Percentiles rank a stretch among this genome's conserved stretches.
phyloP scores from a whole-genome alignment of 2,329 filamentous ascomycete genomes.

The Metarhizium rileyi region DNA sequence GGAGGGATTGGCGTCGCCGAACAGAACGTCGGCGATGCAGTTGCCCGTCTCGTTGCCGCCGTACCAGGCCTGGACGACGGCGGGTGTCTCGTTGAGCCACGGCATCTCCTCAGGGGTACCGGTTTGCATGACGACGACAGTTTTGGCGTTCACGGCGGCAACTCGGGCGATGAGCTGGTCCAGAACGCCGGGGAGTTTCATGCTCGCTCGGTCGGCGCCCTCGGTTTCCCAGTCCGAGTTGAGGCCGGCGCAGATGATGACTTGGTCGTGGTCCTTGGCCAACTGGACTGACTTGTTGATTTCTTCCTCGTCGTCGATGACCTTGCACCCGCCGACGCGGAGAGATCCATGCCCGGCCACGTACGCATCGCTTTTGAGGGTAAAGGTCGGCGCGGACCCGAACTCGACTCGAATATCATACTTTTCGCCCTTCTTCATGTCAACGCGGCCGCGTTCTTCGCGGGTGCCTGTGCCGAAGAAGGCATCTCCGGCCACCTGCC shows the following conservation, averaged over 20 bases:
- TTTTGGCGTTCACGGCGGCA: slow-evolving; percentile 55
- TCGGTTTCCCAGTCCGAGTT: slow-evolving; percentile 78
- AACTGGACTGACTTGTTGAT: slow-evolving; percentile 57
- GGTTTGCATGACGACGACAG: slow-evolving; percentile 66
- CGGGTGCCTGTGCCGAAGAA: slow-evolving; percentile 57
- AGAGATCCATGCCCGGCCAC: slow-evolving; percentile 50
- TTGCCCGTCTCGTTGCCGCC: slow-evolving; percentile 82
- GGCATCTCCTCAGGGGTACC: slow-evolving; percentile 68
- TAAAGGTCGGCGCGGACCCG: slow-evolving; percentile 47
- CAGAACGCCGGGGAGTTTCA: slow-evolving; percentile 65
- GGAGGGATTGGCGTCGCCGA: slow-evolving; percentile 63
- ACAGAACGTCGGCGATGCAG: slow-evolving; percentile 67
- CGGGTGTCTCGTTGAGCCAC: slow-evolving; percentile 47
- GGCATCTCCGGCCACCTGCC: slow-evolving; percentile 50
- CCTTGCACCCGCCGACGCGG: slow-evolving; percentile 50
- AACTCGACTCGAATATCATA: slow-evolving; percentile 53
- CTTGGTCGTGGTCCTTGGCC: slow-evolving; percentile 63
- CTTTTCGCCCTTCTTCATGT: slow-evolving; percentile 47
- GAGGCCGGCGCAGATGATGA: slow-evolving; percentile 67
- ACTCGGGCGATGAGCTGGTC: slow-evolving; percentile 62
- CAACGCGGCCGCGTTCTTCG: slow-evolving; percentile 50
- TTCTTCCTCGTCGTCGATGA: slow-evolving; percentile 46
- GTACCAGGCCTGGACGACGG: slow-evolving; percentile 72
- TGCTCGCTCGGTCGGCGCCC: slow-evolving; percentile 66
- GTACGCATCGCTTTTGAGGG: slow-evolving; percentile 39